Conservation (phyloP, 2,329 filamentous ascomycete genomes). For the Aspergillus bombycis region DNA sequence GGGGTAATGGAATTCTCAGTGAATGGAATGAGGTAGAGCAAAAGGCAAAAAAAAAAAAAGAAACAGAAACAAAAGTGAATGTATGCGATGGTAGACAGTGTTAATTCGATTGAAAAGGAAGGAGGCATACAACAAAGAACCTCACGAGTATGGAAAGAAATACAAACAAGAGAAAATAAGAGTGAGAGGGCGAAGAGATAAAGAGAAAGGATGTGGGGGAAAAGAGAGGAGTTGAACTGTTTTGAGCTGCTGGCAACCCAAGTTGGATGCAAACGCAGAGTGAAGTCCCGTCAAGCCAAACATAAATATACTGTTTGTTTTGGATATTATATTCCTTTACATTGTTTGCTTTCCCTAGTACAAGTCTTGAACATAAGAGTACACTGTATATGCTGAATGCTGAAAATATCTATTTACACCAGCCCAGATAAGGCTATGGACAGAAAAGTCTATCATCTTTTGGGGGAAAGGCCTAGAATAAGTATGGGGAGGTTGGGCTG, state of each 20-base stretch:
- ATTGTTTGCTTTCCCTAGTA: not conserved
- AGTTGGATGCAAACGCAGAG: not conserved
- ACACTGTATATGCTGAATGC: not conserved
- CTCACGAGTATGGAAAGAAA: not conserved
- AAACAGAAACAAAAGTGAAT: too few relatives aligned
- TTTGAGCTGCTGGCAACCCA: not conserved
- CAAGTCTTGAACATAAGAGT: not conserved
- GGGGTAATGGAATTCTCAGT: not conserved
- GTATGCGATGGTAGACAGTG: not conserved
- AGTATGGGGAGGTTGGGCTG: conserved; percentile 1
- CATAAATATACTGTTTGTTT: not conserved
- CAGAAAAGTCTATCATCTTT: conserved; percentile 15
- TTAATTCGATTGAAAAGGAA: not conserved
- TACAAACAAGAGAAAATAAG: not conserved
- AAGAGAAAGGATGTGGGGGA: not conserved
- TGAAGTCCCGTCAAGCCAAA: not conserved
- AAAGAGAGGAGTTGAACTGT: not conserved
- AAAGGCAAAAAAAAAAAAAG: not conserved
- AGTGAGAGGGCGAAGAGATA: not conserved
- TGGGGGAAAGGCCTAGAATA: conserved; percentile 1
- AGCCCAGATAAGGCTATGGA: not conserved
- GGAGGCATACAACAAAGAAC: not conserved
- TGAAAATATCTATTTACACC: not conserved
- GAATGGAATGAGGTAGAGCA: not conserved
- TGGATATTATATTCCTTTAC: not conserved